A percentile compares a stretch with the other conserved stretches of the same genome.
Evolutionary conservation across 805 yeast genomes (phyloP).

Genomic region (Wickerhamiella parazyma): DNA sequence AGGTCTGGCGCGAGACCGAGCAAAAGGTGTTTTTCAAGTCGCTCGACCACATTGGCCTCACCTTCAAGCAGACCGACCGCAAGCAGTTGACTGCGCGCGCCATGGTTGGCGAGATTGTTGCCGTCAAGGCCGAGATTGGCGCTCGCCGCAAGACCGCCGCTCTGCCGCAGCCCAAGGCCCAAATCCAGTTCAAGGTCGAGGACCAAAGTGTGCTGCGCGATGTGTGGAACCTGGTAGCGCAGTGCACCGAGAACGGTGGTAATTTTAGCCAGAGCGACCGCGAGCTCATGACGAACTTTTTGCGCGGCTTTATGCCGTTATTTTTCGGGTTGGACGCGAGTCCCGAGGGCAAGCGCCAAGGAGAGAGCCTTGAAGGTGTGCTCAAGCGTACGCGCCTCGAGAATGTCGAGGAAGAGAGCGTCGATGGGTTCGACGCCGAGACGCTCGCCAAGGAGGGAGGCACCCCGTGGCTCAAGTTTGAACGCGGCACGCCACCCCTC

Average conservation of each 20-base stretch:
- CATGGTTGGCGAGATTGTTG: slow-evolving; percentile 77
- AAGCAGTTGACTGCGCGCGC: slow-evolving; percentile 82
- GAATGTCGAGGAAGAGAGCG: slow-evolving; percentile 5
- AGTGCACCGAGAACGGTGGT: slow-evolving; percentile 53
- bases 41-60: slow-evolving; percentile 85
- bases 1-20: slow-evolving; percentile 97
- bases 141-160: slow-evolving; percentile 75
- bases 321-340: slow-evolving; percentile 41
- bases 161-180: slow-evolving; percentile 74
- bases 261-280: slow-evolving; percentile 71
- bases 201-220: slow-evolving; percentile 65
- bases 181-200: slow-evolving; percentile 45
- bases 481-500: slow-evolving; percentile 17
- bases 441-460: slow-evolving; percentile 10
- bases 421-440: slow-evolving; percentile 6
- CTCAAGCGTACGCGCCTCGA: slow-evolving; percentile 27
- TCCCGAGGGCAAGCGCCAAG: slow-evolving; percentile 13
- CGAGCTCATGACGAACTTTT: slow-evolving; percentile 57
- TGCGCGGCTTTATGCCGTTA: slow-evolving; percentile 53
- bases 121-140: slow-evolving; percentile 83
- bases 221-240: slow-evolving; percentile 50
- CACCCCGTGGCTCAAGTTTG: slow-evolving; percentile 19
- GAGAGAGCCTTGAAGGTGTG: slow-evolving; percentile 35
- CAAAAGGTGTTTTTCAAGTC: slow-evolving; percentile 89
- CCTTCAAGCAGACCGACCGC: slow-evolving; percentile 94